These are phyloP conservation scores for Yamagishiella unicocca DNA, from an alignment of 139 green algal genomes.

Conservation along the genomic window DNA sequence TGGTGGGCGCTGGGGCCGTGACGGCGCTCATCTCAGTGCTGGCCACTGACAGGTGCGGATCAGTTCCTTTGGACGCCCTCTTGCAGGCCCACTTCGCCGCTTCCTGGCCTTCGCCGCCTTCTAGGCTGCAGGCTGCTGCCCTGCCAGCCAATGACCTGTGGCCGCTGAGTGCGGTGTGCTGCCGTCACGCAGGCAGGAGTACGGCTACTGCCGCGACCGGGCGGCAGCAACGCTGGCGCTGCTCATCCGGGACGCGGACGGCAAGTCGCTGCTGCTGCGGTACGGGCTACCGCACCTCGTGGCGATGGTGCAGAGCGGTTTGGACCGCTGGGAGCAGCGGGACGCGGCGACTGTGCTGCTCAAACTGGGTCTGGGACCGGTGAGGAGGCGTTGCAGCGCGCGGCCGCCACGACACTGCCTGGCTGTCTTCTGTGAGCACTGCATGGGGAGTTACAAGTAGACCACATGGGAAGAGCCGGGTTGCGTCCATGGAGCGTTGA, in stretches of 20 bases:
- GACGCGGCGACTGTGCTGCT: slow-evolving; percentile 52
- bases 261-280: not conserved
- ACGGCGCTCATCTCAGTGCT: slow-evolving; percentile 36
- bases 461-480: no score
- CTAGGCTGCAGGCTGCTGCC: no score
- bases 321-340: slow-evolving; percentile 51
- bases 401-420: no score
- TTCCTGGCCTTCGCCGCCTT: no score
- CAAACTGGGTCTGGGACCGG: slow-evolving; percentile 24
- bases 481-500: no score
- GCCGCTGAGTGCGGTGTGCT: no score
- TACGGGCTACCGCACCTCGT: slow-evolving; percentile 30
- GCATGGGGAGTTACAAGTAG: no score
- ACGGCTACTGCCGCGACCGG: slow-evolving; percentile 57
- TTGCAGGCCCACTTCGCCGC: not conserved
- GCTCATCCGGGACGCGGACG: slow-evolving; percentile 36
- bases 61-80: not conserved
- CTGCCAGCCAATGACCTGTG: no score
- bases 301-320: slow-evolving; percentile 7
- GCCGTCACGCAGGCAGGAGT: slow-evolving; percentile 29
- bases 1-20: slow-evolving; percentile 33
- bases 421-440: no score
- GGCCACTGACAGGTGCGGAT: slow-evolving; percentile 32
- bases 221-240: slow-evolving; percentile 49
- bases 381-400: no score